Conservation (phyloP, 371 early-diverging fungal species). For the Mortierella sp. region DNA sequence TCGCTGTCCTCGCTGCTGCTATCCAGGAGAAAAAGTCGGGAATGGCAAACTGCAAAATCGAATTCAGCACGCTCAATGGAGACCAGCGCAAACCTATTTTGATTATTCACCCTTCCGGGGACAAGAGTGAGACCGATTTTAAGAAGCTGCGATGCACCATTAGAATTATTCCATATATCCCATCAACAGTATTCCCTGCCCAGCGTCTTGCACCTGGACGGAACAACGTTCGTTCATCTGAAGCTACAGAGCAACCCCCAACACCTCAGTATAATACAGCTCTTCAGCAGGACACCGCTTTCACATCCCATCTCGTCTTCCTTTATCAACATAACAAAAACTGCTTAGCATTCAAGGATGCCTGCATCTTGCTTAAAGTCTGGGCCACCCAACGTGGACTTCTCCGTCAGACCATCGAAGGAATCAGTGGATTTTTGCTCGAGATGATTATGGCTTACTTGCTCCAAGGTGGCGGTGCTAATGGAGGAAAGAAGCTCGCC, state of each 20-base stretch:
- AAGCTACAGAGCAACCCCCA: slow-evolving; percentile 59
- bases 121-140: slow-evolving; percentile 71
- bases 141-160: slow-evolving; percentile 75
- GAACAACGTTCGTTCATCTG: slow-evolving; percentile 79
- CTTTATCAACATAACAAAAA: slow-evolving; percentile 80
- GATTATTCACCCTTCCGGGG: slow-evolving; percentile 68
- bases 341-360: slow-evolving; percentile 83
- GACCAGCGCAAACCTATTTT: slow-evolving; percentile 86
- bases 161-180: slow-evolving; percentile 83
- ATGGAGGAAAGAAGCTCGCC: slow-evolving; percentile 71
- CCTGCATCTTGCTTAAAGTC: slow-evolving; percentile 81
- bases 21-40: slow-evolving; percentile 67
- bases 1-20: slow-evolving; percentile 74
- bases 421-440: slow-evolving; percentile 83
- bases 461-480: slow-evolving; percentile 74
- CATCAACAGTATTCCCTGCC: slow-evolving; percentile 71
- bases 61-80: slow-evolving; percentile 73
- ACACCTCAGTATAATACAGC: slow-evolving; percentile 95
- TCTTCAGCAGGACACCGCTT: slow-evolving; percentile 80
- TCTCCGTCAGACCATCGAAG: slow-evolving; percentile 53
- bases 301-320: slow-evolving; percentile 82
- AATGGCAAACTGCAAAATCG: slow-evolving; percentile 65
- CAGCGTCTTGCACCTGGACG: slow-evolving; percentile 84
- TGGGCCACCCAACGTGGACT: slow-evolving; percentile 89
- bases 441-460: slow-evolving; percentile 90